Evolutionary conservation across 441 rosid species (phyloP).

Genomic region (Breynia disticha): DNA sequence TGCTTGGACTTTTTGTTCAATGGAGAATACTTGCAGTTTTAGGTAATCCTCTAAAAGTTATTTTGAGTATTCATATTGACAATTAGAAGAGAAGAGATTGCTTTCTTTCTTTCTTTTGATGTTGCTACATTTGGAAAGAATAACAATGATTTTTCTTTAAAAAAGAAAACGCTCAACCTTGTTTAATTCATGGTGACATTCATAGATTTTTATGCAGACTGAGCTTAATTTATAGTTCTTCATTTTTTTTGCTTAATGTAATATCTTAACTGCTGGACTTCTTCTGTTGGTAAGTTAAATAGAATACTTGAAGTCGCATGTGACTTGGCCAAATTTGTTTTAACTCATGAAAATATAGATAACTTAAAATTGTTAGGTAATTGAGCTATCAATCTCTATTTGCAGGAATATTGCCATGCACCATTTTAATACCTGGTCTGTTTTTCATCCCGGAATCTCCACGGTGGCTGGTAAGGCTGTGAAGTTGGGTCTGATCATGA

Average conservation of each 20-base stretch:
- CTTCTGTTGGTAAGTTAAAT: neutral
- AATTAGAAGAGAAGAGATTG: neutral
- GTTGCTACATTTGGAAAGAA: neutral
- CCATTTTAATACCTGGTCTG: slow-evolving; percentile 67
- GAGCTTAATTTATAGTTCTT: no score
- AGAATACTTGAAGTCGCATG: neutral
- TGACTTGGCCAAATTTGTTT: no score
- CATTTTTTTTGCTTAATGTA: no score
- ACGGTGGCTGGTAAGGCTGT: slow-evolving; percentile 71
- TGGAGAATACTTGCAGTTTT: slow-evolving; percentile 86
- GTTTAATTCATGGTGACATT: no score
- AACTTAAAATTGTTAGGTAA: slow-evolving; percentile 1
- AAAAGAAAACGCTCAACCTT: no score
- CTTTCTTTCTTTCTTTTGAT: neutral
- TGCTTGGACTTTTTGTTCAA: slow-evolving; percentile 64
- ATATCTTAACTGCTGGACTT: neutral
- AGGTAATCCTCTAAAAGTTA: slow-evolving; percentile 40
- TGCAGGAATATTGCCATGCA: slow-evolving; percentile 78
- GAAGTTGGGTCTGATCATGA: slow-evolving; percentile 11
- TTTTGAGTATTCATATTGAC: slow-evolving; percentile 5
- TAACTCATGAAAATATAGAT: neutral
- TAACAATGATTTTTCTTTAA: neutral
- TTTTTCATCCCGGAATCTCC: slow-evolving; percentile 95
- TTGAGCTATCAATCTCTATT: slow-evolving; percentile 7
- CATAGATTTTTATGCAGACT: no score